Evolutionary conservation across 2,329 filamentous ascomycete genomes (phyloP).

Genomic region (Niveomyces coronatus): DNA sequence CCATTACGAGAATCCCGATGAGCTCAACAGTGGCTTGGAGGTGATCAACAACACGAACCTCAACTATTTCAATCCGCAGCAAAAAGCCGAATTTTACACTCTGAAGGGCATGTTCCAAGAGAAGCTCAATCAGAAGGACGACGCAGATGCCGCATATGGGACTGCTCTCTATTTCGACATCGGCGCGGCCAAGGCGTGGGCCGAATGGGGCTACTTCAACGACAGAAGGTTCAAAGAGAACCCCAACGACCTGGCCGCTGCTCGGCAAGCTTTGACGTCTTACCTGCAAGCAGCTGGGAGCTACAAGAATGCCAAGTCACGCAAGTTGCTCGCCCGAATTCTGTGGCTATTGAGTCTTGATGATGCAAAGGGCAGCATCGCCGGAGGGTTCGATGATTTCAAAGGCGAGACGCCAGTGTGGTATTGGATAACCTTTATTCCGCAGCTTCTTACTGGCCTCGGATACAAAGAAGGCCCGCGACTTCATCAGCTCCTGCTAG

Average conservation of each 20-base stretch:
- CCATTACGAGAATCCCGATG: constrained; percentile 90
- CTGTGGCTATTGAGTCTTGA: constrained; percentile 94
- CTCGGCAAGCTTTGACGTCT: constrained; percentile 86
- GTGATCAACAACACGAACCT: constrained; percentile 99
- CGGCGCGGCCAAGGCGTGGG: constrained; percentile 92
- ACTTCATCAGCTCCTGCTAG: constrained; percentile 75
- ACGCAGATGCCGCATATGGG: constrained; percentile 89
- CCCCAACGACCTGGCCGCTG: constrained; percentile 68
- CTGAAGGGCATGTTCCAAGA: constrained; percentile 99
- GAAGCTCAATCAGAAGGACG: constrained; percentile 80
- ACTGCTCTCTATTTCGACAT: constrained; percentile 95
- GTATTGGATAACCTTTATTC: constrained; percentile 99
- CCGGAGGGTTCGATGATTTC: constrained; percentile 84
- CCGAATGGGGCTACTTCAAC: constrained; percentile 98
- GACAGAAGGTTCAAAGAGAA: constrained; percentile 93
- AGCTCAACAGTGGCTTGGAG: constrained; percentile 85
- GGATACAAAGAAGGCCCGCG: constrained; percentile 85
- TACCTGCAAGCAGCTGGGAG: constrained; percentile 93
- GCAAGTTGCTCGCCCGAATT: constrained; percentile 86
- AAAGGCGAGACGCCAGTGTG: constrained; percentile 96
- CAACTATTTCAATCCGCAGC: constrained; percentile 90
- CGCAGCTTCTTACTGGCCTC: constrained; percentile 84
- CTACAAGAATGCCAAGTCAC: constrained; percentile 94
- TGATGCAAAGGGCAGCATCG: constrained; percentile 73
- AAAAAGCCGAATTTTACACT: constrained; percentile 98